Evolutionary conservation across 2,329 filamentous ascomycete species (phyloP), one percentile per base, ranked within the genome.

Genomic region (Colletotrichum horii): DNA sequence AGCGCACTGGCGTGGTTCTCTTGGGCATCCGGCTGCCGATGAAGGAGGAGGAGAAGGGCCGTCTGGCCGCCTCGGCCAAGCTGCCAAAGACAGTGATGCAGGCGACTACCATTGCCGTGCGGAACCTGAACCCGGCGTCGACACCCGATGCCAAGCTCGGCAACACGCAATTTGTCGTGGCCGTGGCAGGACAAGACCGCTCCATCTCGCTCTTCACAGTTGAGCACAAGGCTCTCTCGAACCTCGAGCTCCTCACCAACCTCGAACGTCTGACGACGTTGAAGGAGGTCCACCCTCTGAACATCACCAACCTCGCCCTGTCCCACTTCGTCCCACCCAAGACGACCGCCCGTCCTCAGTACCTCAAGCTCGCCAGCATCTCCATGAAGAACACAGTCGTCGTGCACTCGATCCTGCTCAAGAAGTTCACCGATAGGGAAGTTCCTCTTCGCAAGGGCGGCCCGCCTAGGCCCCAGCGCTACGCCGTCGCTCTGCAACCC

Each of bases 371-470:
- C 5, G 96, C 95, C 34, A 96, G 94, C 62, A 94, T 95, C 55
- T 95, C 94, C 65, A 92, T 97, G 79, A 93, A 92, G 76, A 96
- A 96, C 82, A 94, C 93, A 0, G 91, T 96, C 55, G 92, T 94
- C 34, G 93, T 98, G 30, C 95, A 98, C 83, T 94, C 92, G 52
- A 92, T 98, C 77, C 93, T 95, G 0, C 89, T 98, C 64, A 87
- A 85, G 78, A 87, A 85, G 76, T 79, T 85, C 55, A 75, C 85
- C 66, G 84, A 87, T 78, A 83, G 83, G 72, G 78, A 83, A 16
- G 43, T 78, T 19, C 80, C 83, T 9, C 76, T 83, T 56, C 82
- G 81, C 72, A 82, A 82, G 67, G 85, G 83, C 71, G 83, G 80
- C 0, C 83, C 85, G 16, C 85, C 90, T 1, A 86, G 86, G n/a